Evolutionary conservation across 371 early-diverging fungal species (phyloP).

Genomic region (Rhizopus microsporus): DNA sequence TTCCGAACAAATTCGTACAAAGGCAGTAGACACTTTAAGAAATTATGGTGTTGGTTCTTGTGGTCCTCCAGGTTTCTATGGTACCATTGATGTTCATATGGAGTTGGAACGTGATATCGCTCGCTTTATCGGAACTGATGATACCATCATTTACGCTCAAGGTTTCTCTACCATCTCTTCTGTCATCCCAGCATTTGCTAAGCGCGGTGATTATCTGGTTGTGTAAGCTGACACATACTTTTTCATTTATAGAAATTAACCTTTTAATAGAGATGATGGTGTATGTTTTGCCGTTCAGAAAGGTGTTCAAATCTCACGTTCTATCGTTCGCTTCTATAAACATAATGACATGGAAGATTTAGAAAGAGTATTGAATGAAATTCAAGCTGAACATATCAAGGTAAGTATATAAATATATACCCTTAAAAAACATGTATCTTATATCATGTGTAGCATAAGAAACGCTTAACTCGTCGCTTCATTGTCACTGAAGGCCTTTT

Average conservation of each 20-base stretch:
- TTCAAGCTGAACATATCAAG: constrained; percentile 59
- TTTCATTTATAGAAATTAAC: constrained; percentile 26
- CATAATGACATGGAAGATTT: constrained; percentile 96
- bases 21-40: constrained; percentile 85
- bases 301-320: constrained; percentile 89
- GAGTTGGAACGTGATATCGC: constrained; percentile 93
- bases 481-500: constrained; percentile 98
- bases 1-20: constrained; percentile 77
- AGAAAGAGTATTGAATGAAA: constrained; percentile 82
- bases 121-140: constrained; percentile 85
- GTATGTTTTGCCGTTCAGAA: constrained; percentile 90
- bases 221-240: constrained; percentile 49
- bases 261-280: constrained; percentile 76
- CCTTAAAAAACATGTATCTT: constrained; percentile 5
- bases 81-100: constrained; percentile 98
- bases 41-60: constrained; percentile 99
- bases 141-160: constrained; percentile 98
- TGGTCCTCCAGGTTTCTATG: constrained; percentile 99
- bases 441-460: constrained; percentile 54
- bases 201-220: constrained; percentile 96
- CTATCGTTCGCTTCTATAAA: constrained; percentile 86
- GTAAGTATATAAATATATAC: constrained; percentile 23
- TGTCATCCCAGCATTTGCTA: constrained; percentile 98
- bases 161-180: constrained; percentile 93
- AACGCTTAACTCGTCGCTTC: constrained; percentile 88